Base-by-base conservation (phyloP, 129 eudicot species). In the Logfia minima region DNA sequence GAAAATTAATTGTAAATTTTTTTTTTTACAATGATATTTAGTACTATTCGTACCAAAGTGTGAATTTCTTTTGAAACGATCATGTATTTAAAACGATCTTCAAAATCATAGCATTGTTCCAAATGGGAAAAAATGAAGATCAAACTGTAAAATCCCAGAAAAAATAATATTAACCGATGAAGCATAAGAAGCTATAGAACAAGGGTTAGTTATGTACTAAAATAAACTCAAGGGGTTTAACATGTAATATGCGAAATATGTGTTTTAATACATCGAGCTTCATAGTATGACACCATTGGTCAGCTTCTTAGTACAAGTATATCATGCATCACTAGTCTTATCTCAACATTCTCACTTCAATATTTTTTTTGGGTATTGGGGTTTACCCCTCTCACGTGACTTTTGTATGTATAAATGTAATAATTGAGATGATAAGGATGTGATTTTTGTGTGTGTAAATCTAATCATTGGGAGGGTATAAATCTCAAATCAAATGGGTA, bases 281-380 rank as follows among this genome's bases (percentile, higher is more conserved):
- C 56, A 34, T 67, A 32, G 71, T 43, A 75, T 66, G 55, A 53
- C 16, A 22, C 52, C 58, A 68, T 55, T 77, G 81, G 75, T 55
- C 59, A 10, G 35, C 68, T 17, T 55, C 48, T 35, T 66, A 31
- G 51, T 28, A 66, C 84, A 53, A 80, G 70, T 14, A 66, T 41
- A 79, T 14, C 48, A 32, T 62, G 77, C 75, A 39, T 55, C 75
- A 68, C 21, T 34, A 11, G 37, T 63, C 37, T 35, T 70, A 69
- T 43, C 72, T 70, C 83, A 72, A 22, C 45, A 61, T 43, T 70
- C 39, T n/a, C 53, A 70, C 71, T 37, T 43, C 3, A 61, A 61
- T 23, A 21, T 61, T 60, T 13, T 9, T 9, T 61, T 45, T 45
- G n/a, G n/a, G n/a, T n/a, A n/a, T n/a, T n/a, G n/a, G n/a, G n/a